Conservation (phyloP, 495 filamentous ascomycete species). For the Podospora didyma region DNA sequence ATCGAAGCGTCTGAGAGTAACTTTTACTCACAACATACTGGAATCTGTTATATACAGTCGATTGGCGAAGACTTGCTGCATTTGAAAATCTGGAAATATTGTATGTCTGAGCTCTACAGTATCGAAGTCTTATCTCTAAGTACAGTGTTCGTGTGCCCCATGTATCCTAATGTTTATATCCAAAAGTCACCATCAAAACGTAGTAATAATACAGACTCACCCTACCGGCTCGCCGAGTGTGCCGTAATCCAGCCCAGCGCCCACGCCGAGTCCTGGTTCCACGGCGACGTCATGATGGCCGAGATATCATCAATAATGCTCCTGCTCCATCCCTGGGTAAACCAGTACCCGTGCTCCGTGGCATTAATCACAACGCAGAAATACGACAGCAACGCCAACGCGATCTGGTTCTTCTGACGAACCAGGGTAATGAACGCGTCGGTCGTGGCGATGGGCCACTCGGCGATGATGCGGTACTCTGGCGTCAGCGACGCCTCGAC, state of each 20-base stretch:
- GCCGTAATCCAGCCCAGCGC: constrained; percentile 16
- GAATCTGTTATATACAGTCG: too few species aligned
- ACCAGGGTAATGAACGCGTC: constrained; percentile 17
- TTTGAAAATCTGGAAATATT: too few species aligned
- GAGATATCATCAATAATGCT: constrained; percentile 21
- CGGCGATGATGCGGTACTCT: constrained; percentile 20
- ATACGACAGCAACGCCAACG: constrained; percentile 22
- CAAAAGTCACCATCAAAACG: too few species aligned
- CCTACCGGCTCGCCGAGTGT: too few species aligned
- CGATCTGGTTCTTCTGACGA: constrained; percentile 15
- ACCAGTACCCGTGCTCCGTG: constrained; percentile 22
- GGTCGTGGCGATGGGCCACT: constrained; percentile 23
- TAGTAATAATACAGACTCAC: too few species aligned
- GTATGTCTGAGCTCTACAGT: too few species aligned
- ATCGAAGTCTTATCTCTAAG: too few species aligned
- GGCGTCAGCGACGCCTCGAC: constrained; percentile 1
- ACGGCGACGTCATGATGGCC: constrained; percentile 7
- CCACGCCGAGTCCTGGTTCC: constrained; percentile 21
- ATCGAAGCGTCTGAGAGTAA: too few species aligned
- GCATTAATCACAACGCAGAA: constrained; percentile 25
- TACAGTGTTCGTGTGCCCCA: too few species aligned
- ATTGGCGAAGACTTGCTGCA: too few species aligned
- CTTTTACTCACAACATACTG: too few species aligned
- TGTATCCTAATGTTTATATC: too few species aligned
- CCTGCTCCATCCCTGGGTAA: constrained; percentile 20